Base-by-base conservation (phyloP, 192 early-diverging fungal genomes). In the Coemansia sp. region DNA sequence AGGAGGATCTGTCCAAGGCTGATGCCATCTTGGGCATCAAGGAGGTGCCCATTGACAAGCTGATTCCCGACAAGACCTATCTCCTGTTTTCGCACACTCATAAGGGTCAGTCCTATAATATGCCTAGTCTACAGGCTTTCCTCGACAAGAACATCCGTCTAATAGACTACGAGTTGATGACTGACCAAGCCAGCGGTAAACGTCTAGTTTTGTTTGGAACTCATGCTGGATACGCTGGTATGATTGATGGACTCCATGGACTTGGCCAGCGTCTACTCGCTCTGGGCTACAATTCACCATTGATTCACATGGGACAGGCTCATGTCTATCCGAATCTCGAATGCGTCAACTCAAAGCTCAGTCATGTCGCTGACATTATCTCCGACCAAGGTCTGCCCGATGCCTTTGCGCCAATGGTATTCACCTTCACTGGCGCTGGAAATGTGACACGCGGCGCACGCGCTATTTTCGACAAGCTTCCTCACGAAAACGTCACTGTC, bases 11-110 rank as follows among this genome's bases (percentile, higher is more conserved):
- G n/a, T 86, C 89, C 16, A 67, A 66, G 10, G 94, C 94, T 7
- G 94, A 98, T 73, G 73, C 96, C 19, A 96, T 98, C 51, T 67
- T 98, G 48, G 97, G 97, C 12, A 95, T 98, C 58, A 98, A 98
- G 76, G 97, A 98, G 66, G 93, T 98, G 4, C 94, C 94, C 12
- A 85, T 86, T 27, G 78, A 85, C 53, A 83, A 92, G 62, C 68
- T 98, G 65, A 85, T 97, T 7, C 85, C 87, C 4, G 80, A 91
- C 72, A 97, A 97, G 82, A 96, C 92, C 0, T 97, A 96, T 77
- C 28, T 97, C 28, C 89, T 93, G 75, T 98, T 98, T 61, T 96
- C 94, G 53, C 97, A 98, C 79, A 97, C 94, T 1, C 94, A 96
- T 82, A 98, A 98, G 82, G 97, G 95, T 34, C 95, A 96, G 58